Base-by-base conservation (phyloP, 257 asterid species). In the Ajuga chamaepitys region DNA sequence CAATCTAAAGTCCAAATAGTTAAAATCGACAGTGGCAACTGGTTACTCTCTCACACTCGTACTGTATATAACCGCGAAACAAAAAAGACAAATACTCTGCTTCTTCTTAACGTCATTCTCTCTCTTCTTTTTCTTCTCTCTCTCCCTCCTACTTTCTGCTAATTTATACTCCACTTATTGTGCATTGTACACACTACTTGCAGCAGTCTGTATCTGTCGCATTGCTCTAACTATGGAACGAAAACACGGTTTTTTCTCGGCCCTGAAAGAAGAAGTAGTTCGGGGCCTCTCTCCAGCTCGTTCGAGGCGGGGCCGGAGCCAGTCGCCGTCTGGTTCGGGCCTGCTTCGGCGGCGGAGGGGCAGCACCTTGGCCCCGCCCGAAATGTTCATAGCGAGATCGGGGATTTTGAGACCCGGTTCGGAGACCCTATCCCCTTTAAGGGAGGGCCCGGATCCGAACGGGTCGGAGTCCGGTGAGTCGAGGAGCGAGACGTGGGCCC, bases 381-480 rank as follows among this genome's bases (percentile, higher is more conserved):
- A 83, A 58, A 71, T 70, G 47, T 68, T 71, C 67, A 61, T 82
- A 57, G 61, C 83, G 77, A 83, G 91, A 77, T 84, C 95, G 69
- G 88, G 85, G 13, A 84, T 89, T 54, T 50, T 79, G n/a, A 74
- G 93, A 20, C 81, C 87, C 38, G 88, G 77, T 3, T 62, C 54
- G 41, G 91, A 87, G 79, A 67, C 85, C 5, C 86, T 87, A 3
- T 80, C 92, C 30, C 95, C 95, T 4, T 45, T 87, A 20, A 58
- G 79, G 71, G 95, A 87, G 77, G 95, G 92, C 14, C 95, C 95
- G 86, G 95, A 87, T 77, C 86, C 89, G 60, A 75, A 66, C 73
- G 87, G 80, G 58, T 18, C 82, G 16, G 91, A 80, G 8, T 65
- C 79, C 5, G 81, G 69, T 4, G 91, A 79, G 28, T 65, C 83